Conservation (phyloP, 2,329 filamentous ascomycete genomes). For the Fusarium transvaalense region DNA sequence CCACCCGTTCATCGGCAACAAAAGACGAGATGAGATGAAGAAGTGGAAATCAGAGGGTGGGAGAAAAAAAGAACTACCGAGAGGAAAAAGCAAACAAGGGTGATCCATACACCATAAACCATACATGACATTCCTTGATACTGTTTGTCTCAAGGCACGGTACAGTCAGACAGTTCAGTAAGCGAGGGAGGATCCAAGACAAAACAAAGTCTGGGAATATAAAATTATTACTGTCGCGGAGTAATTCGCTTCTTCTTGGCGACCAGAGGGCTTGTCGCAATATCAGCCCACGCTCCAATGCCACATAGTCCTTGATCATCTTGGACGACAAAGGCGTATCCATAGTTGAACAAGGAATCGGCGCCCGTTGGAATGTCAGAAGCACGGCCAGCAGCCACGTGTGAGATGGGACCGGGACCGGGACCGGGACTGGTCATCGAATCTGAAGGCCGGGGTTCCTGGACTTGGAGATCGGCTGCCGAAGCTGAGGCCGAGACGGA, state of each 20-base stretch:
- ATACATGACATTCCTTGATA: slow-evolving; percentile 13
- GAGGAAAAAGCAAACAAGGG: slow-evolving; percentile 6
- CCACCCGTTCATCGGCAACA: slow-evolving; percentile 10
- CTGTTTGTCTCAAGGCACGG: slow-evolving; percentile 1
- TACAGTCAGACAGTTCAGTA: background rate
- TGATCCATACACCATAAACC: background rate
- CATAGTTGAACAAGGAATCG: slow-evolving; percentile 13
- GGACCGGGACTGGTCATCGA: slow-evolving; percentile 19
- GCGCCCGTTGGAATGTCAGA: slow-evolving; percentile 22
- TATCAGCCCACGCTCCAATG: slow-evolving; percentile 44
- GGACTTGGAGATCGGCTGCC: slow-evolving; percentile 24
- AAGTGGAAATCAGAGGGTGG: background rate
- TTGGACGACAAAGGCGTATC: slow-evolving; percentile 8
- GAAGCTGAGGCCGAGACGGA: slow-evolving; percentile 20
- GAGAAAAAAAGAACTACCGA: slow-evolving; percentile 12
- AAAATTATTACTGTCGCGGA: slow-evolving; percentile 27
- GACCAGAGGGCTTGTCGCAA: slow-evolving; percentile 18
- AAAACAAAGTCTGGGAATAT: background rate
- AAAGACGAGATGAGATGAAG: background rate
- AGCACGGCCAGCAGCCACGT: slow-evolving; percentile 19
- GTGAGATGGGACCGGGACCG: slow-evolving; percentile 8
- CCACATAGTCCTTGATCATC: slow-evolving; percentile 32
- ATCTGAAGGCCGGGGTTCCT: slow-evolving; percentile 20
- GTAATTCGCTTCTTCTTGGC: slow-evolving; percentile 27
- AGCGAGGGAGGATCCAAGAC: background rate